Percentiles rank a stretch among this genome's conserved stretches.
phyloP scores from a whole-genome alignment of 2,329 filamentous ascomycete genomes.

The Ascochyta viciae-villosae region DNA sequence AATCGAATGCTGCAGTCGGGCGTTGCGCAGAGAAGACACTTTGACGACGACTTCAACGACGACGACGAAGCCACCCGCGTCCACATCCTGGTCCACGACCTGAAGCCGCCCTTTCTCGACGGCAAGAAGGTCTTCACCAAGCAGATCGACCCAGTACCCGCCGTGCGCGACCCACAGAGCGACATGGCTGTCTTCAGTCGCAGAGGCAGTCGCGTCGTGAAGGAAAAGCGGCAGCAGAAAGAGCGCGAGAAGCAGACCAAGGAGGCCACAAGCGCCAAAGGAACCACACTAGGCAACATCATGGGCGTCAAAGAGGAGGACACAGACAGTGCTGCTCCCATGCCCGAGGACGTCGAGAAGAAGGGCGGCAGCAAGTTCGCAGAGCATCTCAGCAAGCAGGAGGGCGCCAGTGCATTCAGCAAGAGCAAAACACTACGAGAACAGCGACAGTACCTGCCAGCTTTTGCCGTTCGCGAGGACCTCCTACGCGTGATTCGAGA shows the following conservation, averaged over 20 bases:
- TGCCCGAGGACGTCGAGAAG: constrained; percentile 74
- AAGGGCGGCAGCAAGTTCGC: constrained; percentile 80
- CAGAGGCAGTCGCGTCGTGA: constrained; percentile 92
- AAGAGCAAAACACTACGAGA: constrained; percentile 88
- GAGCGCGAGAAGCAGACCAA: constrained; percentile 94
- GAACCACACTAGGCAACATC: constrained; percentile 89
- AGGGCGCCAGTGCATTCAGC: constrained; percentile 87
- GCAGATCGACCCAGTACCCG: constrained; percentile 92
- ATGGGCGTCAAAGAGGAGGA: constrained; percentile 96
- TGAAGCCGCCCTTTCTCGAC: constrained; percentile 93
- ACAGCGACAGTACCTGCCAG: constrained; percentile 90
- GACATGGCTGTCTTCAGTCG: constrained; percentile 99
- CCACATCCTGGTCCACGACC: constrained; percentile 90
- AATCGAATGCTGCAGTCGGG: constrained; percentile 98
- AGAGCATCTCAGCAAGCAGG: constrained; percentile 85
- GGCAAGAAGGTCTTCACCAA: constrained; percentile 97
- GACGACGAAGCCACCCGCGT: constrained; percentile 90
- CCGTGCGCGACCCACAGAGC: constrained; percentile 90
- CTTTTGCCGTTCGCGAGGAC: constrained; percentile 95
- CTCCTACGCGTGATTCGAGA: constrained; percentile 89
- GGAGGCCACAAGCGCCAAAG: constrained; percentile 90
- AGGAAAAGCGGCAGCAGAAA: constrained; percentile 87
- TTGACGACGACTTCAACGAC: constrained; percentile 82
- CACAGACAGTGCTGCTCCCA: constrained; percentile 81
- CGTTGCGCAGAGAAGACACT: constrained; percentile 86